Evolutionary conservation across 495 filamentous ascomycete species (phyloP).

Genomic region (Bathelium albidoporum): DNA sequence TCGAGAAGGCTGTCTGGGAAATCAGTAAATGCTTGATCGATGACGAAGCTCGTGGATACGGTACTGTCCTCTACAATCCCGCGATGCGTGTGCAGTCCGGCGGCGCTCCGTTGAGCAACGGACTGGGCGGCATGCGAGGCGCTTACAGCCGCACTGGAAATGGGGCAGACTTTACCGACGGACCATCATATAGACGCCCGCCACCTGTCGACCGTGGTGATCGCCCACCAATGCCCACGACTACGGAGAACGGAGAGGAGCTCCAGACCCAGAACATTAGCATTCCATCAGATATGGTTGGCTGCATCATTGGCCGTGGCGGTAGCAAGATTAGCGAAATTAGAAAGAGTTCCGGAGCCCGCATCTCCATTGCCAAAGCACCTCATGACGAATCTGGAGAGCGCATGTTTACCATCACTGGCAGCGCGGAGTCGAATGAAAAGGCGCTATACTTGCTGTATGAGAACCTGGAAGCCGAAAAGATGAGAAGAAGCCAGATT

Average conservation of each 20-base stretch:
- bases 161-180: constrained; percentile 93
- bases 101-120: constrained; percentile 40
- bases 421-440: constrained; percentile 81
- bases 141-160: constrained; percentile 92
- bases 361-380: constrained; percentile 96
- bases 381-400: constrained; percentile 96
- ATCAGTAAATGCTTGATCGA: constrained; percentile 98
- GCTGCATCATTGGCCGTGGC: constrained; percentile 91
- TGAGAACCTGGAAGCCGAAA: constrained; percentile 97
- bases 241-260: constrained; percentile 93
- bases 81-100: constrained; percentile 69
- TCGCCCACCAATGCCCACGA: constrained; percentile 62
- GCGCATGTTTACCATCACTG: constrained; percentile 99
- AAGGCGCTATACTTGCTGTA: constrained; percentile 92
- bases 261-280: constrained; percentile 98
- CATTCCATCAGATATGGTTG: constrained; percentile 98
- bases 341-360: constrained; percentile 85
- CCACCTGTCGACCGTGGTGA: constrained; percentile 68
- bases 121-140: constrained; percentile 35
- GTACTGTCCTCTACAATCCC: constrained; percentile 94
- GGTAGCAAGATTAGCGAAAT: constrained; percentile 98
- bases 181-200: constrained; percentile 57
- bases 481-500: constrained; percentile 80
- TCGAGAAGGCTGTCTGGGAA: constrained; percentile 94
- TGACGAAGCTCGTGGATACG: constrained; percentile 91